phyloP scores from a whole-genome alignment of 805 yeast species.

The Starmerella cellae region DNA sequence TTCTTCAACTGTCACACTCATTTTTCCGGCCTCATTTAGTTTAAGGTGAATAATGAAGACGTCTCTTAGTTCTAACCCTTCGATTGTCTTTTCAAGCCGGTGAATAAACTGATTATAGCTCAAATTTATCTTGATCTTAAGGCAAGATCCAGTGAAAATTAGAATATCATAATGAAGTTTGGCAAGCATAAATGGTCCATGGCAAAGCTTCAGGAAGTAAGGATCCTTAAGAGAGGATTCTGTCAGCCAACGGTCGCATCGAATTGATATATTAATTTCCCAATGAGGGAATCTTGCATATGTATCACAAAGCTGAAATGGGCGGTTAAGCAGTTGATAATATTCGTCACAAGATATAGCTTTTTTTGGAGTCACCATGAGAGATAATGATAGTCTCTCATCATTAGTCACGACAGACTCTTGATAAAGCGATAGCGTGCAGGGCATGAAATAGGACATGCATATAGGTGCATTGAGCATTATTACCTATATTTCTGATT shows the following conservation, averaged over 20 bases:
- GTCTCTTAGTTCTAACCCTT: neutral
- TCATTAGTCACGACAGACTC: neutral
- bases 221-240: neutral
- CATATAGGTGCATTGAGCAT: no score
- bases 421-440: no score
- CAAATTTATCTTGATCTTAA: neutral
- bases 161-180: constrained; percentile 5
- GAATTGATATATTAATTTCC: neutral
- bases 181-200: constrained; percentile 2
- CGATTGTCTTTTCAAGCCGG: neutral
- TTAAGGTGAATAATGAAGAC: neutral
- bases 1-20: neutral
- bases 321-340: neutral
- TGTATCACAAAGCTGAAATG: neutral
- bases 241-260: constrained; percentile 3
- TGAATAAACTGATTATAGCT: neutral
- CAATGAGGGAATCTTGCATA: neutral
- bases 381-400: neutral
- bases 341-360: neutral
- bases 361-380: constrained; percentile 1
- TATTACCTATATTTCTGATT: no score
- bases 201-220: neutral
- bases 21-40: neutral
- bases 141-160: neutral
- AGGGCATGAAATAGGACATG: no score